phyloP scores from a whole-genome alignment of 345 rosid species.

The Camelina hispida region DNA sequence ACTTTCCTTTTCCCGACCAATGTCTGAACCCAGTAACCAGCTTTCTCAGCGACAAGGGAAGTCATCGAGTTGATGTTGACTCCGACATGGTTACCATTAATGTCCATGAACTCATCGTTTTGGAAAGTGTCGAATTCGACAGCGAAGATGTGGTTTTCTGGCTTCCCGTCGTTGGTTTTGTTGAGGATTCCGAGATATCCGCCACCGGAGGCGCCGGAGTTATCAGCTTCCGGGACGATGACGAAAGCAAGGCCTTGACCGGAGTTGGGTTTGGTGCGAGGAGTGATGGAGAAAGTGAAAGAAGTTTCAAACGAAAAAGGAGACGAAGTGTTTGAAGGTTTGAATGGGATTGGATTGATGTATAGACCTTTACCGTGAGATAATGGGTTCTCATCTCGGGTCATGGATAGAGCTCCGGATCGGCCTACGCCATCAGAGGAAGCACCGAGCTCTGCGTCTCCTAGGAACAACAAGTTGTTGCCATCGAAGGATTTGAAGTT shows the following conservation, averaged over 20 bases:
- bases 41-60: slow-evolving; percentile 36
- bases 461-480: slow-evolving; percentile 20
- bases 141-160: slow-evolving; percentile 34
- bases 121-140: slow-evolving; percentile 41
- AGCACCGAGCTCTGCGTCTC: slow-evolving; percentile 46
- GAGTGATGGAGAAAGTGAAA: slow-evolving; percentile 46
- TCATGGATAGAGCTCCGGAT: slow-evolving; percentile 44
- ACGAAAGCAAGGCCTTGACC: slow-evolving; percentile 46
- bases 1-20: slow-evolving; percentile 34
- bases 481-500: slow-evolving; percentile 38
- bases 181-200: slow-evolving; percentile 49
- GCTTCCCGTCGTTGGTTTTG: slow-evolving; percentile 39
- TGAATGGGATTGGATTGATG: slow-evolving; percentile 32
- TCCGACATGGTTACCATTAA: slow-evolving; percentile 53
- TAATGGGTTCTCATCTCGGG: slow-evolving; percentile 39
- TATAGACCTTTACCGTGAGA: slow-evolving; percentile 43
- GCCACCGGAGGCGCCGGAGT: slow-evolving; percentile 33
- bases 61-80: slow-evolving; percentile 44
- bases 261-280: slow-evolving; percentile 36
- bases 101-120: slow-evolving; percentile 40
- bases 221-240: slow-evolving; percentile 33
- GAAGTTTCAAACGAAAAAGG: slow-evolving; percentile 39
- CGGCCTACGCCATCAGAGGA: slow-evolving; percentile 22
- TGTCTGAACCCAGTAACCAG: slow-evolving; percentile 46
- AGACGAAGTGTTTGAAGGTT: slow-evolving; percentile 30